Evolutionary conservation across 805 yeast genomes (phyloP).

Genomic region (Candida ascalaphidarum): DNA sequence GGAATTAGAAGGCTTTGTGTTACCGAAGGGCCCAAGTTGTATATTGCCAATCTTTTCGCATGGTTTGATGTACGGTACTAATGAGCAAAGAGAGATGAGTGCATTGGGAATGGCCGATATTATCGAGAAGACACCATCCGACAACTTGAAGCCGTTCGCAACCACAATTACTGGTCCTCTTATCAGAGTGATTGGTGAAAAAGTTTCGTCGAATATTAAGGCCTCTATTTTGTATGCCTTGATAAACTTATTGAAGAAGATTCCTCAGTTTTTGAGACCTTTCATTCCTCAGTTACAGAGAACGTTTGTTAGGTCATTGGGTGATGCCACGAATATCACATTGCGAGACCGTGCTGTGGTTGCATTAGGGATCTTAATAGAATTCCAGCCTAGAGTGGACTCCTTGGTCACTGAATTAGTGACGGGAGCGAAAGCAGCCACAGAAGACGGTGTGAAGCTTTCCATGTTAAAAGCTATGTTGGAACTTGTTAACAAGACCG

Average conservation of each 20-base stretch:
- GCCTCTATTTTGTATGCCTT: slow-evolving; percentile 88
- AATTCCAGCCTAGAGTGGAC: slow-evolving; percentile 88
- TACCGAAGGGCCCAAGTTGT: slow-evolving; percentile 82
- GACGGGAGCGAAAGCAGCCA: slow-evolving; percentile 58
- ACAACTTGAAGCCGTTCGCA: slow-evolving; percentile 75
- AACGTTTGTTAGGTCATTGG: slow-evolving; percentile 86
- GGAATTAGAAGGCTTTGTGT: slow-evolving; percentile 64
- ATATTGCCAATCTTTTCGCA: slow-evolving; percentile 86
- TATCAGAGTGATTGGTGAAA: slow-evolving; percentile 95
- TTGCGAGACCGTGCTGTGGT: slow-evolving; percentile 80
- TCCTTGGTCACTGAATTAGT: slow-evolving; percentile 83
- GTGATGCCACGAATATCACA: slow-evolving; percentile 66
- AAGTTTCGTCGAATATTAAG: slow-evolving; percentile 84
- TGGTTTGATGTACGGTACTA: slow-evolving; percentile 89
- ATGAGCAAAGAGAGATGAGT: slow-evolving; percentile 74
- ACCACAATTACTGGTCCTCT: slow-evolving; percentile 95
- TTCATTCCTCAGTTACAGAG: slow-evolving; percentile 96
- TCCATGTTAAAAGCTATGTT: slow-evolving; percentile 80
- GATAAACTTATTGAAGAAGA: slow-evolving; percentile 66
- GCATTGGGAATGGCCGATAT: slow-evolving; percentile 87
- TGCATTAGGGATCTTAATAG: slow-evolving; percentile 82
- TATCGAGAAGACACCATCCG: slow-evolving; percentile 79
- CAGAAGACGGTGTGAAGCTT: slow-evolving; percentile 65
- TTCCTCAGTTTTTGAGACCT: slow-evolving; percentile 88
- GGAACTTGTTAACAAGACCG: slow-evolving; percentile 76